Evolutionary conservation across 2,329 filamentous ascomycete genomes (phyloP).

Genomic region (Penicillium sp.): DNA sequence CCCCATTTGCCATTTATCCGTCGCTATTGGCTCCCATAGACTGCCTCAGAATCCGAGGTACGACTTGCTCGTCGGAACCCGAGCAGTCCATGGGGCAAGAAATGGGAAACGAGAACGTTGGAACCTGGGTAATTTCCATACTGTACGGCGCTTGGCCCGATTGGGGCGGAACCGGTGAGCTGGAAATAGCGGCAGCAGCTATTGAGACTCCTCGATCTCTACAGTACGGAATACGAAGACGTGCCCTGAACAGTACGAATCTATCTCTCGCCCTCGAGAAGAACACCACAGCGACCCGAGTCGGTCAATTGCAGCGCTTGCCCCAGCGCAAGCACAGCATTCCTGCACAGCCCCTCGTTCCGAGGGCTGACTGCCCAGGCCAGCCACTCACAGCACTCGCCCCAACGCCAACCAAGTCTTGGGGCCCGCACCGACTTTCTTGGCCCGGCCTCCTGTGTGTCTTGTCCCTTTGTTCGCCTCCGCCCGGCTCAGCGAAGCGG

Average conservation of each 20-base stretch:
- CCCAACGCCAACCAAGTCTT: constrained; percentile 16
- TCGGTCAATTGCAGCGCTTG: no score
- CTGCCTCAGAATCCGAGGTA: neutral
- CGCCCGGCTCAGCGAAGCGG: constrained; percentile 32
- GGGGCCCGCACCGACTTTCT: constrained; percentile 29
- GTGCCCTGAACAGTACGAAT: no score
- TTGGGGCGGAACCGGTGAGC: no score
- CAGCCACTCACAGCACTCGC: constrained; percentile 17
- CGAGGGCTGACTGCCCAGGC: neutral
- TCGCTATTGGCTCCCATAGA: no score
- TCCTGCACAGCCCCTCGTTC: constrained; percentile 22
- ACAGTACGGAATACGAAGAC: no score
- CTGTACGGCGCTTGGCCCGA: no score
- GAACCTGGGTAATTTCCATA: neutral
- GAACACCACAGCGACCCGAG: no score
- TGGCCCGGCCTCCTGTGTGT: constrained; percentile 36
- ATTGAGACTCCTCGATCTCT: no score
- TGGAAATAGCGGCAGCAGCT: no score
- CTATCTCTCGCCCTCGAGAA: no score
- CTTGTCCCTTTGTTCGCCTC: constrained; percentile 30
- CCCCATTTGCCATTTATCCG: no score
- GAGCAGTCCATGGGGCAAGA: neutral
- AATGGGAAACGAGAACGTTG: neutral
- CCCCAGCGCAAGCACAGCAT: constrained; percentile 1
- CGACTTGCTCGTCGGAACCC: no score